Evolutionary conservation across 805 yeast genomes (phyloP), one percentile per base, ranked within the genome.

Genomic region (Myxozyma monticola): DNA sequence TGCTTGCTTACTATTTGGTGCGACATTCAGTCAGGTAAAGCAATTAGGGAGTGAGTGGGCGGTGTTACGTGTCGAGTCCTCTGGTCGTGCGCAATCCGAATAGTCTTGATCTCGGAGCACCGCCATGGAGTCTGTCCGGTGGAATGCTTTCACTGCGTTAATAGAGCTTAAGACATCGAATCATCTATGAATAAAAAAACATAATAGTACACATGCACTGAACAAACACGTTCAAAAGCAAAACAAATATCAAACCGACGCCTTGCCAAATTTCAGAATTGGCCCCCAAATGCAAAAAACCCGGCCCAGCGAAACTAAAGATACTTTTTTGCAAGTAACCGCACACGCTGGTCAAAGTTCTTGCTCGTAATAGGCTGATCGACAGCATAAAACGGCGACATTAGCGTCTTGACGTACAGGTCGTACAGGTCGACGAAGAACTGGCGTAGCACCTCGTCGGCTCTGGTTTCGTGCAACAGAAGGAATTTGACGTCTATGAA

Each of bases 381-480:
- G 35, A 81, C 77, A 40, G 77, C 73, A 65, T 90, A 91, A 65
- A 93, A 93, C 1, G 99, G 98, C 58, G 84, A 86, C 73, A 91
- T 72, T 40, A 87, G 65, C 8, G 89, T 80, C 70, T 90, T 91
- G 20, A 87, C 88, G 61, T 91, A 93, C 42, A 91, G 71, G 60
- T 91, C 98, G 68, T 89, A 87, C 7, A 86, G 76, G 55, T 90
- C 98, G 37, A 76, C 75, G 65, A 90, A 87, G 64, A 93, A 90
- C 64, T 85, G 91, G 57, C 83, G 80, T 15, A 90, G 85, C 10
- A 83, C 73, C 58, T 82, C 89, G 57, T 91, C 96, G 55, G 78
- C 74, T 42, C 71, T 71, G 20, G 75, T 65, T 49, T 83, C 85
- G 58, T 85, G 88, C 2, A 85, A 70, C 57, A 93, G 75, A 18